phyloP scores from a whole-genome alignment of 2,329 filamentous ascomycete species.

The Ascochyta lentis region DNA sequence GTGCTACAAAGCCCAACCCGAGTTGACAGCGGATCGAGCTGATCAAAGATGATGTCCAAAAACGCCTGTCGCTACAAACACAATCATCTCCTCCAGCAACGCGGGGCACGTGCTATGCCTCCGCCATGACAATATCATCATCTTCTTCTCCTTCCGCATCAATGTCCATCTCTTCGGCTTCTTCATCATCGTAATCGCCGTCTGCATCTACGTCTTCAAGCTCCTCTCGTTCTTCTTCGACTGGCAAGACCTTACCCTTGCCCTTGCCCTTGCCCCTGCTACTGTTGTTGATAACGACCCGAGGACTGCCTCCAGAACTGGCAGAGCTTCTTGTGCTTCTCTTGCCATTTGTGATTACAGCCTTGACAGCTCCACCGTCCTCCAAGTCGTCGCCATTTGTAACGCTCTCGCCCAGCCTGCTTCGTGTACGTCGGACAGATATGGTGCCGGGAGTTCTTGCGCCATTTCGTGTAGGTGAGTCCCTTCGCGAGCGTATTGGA shows the following conservation, averaged over 20 bases:
- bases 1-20: slow-evolving; percentile 10
- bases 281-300: slow-evolving; percentile 21
- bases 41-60: not conserved
- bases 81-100: not conserved
- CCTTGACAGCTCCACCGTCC: slow-evolving; percentile 42
- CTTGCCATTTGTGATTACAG: slow-evolving; percentile 31
- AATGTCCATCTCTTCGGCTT: slow-evolving; percentile 29
- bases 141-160: slow-evolving; percentile 37
- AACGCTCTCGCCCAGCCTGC: slow-evolving; percentile 52
- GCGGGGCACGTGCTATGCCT: slow-evolving; percentile 15
- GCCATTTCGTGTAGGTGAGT: slow-evolving; percentile 41
- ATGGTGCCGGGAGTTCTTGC: slow-evolving; percentile 39
- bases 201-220: slow-evolving; percentile 39
- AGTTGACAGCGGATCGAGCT: not conserved
- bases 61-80: slow-evolving; percentile 16
- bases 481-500: slow-evolving; percentile 37
- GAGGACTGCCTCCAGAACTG: slow-evolving; percentile 39
- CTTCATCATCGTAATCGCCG: slow-evolving; percentile 31
- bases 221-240: slow-evolving; percentile 43
- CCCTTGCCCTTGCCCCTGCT: slow-evolving; percentile 40
- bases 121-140: slow-evolving; percentile 40
- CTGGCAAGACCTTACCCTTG: slow-evolving; percentile 21
- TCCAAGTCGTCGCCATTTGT: slow-evolving; percentile 44
- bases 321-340: slow-evolving; percentile 41
- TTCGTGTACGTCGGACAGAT: slow-evolving; percentile 50